Evolutionary conservation across 1,284 basidiomycete genomes (phyloP).

Genomic region (Cutaneotrichosporon dermatis): DNA sequence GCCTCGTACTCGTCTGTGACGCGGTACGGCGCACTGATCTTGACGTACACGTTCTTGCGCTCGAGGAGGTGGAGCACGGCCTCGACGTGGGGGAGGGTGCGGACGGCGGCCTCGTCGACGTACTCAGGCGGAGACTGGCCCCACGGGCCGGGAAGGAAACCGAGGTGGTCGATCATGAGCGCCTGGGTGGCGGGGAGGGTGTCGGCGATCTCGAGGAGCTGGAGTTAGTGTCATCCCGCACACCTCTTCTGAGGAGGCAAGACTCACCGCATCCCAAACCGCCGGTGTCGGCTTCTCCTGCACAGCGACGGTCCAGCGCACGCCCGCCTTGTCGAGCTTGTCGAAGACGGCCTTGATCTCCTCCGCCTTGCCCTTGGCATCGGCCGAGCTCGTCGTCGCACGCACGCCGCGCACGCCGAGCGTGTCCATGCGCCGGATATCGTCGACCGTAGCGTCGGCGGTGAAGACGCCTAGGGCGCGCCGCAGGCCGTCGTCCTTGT

Average conservation of each 20-base stretch:
- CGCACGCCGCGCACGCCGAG: constrained; percentile 10
- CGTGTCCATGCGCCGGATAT: background rate
- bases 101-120: background rate
- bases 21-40: constrained; percentile 13
- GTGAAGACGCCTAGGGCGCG: background rate
- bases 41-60: constrained; percentile 2
- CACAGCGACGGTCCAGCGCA: constrained; percentile 7
- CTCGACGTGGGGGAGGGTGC: background rate
- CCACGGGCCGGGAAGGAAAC: constrained; percentile 12
- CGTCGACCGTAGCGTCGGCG: background rate
- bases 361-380: background rate
- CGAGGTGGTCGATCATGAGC: constrained; percentile 14
- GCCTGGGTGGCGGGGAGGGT: background rate
- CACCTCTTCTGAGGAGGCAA: too few species aligned
- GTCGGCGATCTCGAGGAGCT: background rate
- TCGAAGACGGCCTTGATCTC: background rate
- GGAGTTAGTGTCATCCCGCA: too few species aligned
- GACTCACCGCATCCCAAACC: constrained; percentile 5
- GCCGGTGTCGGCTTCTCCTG: constrained; percentile 3
- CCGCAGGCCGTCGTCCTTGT: background rate
- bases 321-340: constrained; percentile 3
- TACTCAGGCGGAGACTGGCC: background rate
- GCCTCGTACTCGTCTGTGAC: constrained; percentile 1
- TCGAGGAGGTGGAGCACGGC: constrained; percentile 4
- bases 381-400: background rate